Percentiles rank a stretch among this genome's conserved stretches.
Conservation (phyloP, 2,329 filamentous ascomycete species). For the Kalmusia sp. region DNA sequence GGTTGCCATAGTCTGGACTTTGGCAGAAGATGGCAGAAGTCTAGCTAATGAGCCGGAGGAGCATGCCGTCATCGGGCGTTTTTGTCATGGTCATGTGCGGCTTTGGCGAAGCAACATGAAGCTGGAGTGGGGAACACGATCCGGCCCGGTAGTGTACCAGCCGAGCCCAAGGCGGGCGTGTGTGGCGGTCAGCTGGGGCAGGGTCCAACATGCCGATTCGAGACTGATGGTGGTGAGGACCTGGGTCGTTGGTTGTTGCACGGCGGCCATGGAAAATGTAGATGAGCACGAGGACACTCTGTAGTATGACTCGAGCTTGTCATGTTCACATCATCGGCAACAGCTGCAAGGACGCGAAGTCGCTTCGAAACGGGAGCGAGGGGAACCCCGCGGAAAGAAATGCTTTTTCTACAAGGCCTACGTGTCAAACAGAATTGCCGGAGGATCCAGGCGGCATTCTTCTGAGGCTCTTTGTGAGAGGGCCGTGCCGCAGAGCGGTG, state of each 20-base stretch:
- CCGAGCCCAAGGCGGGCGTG: neutral
- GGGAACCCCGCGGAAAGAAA: neutral
- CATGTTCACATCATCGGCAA: too few relatives aligned
- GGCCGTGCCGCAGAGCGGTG: slow-evolving; percentile 14
- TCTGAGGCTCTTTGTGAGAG: slow-evolving; percentile 13
- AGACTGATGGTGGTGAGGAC: neutral
- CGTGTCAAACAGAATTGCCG: neutral
- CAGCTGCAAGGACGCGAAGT: too few relatives aligned
- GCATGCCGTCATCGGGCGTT: slow-evolving; percentile 11
- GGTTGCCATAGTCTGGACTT: neutral
- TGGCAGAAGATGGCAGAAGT: neutral
- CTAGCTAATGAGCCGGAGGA: neutral
- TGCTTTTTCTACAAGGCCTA: slow-evolving; percentile 4
- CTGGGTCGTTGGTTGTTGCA: neutral
- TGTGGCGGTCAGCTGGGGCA: neutral
- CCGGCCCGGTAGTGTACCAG: slow-evolving; percentile 1
- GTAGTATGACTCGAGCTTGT: too few relatives aligned
- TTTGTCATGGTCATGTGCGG: neutral
- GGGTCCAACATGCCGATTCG: neutral
- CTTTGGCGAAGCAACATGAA: slow-evolving; percentile 6
- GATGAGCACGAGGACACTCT: too few relatives aligned
- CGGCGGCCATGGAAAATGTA: too few relatives aligned
- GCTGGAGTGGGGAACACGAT: neutral
- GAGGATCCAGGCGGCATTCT: slow-evolving; percentile 8
- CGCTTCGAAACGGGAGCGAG: too few relatives aligned